phyloP scores from a whole-genome alignment of 805 yeast species.

The Candida maesae region DNA sequence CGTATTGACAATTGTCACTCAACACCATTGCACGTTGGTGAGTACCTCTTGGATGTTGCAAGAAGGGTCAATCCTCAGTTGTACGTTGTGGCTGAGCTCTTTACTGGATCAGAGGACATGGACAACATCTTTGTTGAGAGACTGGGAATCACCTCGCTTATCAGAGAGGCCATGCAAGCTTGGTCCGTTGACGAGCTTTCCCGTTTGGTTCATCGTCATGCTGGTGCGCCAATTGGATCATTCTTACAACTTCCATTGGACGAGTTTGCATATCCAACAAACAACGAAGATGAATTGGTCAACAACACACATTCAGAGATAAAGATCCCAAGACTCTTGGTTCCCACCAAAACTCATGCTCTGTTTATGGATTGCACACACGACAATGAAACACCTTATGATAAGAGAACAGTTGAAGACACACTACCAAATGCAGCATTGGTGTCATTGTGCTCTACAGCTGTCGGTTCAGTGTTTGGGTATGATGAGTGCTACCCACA shows the following conservation, averaged over 20 bases:
- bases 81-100: conserved; percentile 91
- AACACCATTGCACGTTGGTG: conserved; percentile 94
- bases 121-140: conserved; percentile 89
- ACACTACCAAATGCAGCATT: conserved; percentile 93
- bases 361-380: conserved; percentile 97
- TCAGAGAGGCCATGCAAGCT: conserved; percentile 97
- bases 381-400: conserved; percentile 86
- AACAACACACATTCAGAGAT: conserved; percentile 49
- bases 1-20: conserved; percentile 96
- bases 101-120: conserved; percentile 87
- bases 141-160: conserved; percentile 81
- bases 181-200: conserved; percentile 86
- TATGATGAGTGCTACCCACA: conserved; percentile 89
- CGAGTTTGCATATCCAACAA: conserved; percentile 64
- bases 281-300: conserved; percentile 22
- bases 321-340: conserved; percentile 61
- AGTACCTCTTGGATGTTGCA: conserved; percentile 81
- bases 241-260: conserved; percentile 77
- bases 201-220: conserved; percentile 82
- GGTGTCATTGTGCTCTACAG: conserved; percentile 88
- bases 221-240: conserved; percentile 95
- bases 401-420: conserved; percentile 90
- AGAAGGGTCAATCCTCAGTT: conserved; percentile 78
- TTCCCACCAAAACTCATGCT: conserved; percentile 82
- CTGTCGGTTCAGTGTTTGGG: conserved; percentile 92